A percentile compares a stretch with the other conserved stretches of the same genome.
Conservation (phyloP, 306 rosid species). For the Medicago lupulina region DNA sequence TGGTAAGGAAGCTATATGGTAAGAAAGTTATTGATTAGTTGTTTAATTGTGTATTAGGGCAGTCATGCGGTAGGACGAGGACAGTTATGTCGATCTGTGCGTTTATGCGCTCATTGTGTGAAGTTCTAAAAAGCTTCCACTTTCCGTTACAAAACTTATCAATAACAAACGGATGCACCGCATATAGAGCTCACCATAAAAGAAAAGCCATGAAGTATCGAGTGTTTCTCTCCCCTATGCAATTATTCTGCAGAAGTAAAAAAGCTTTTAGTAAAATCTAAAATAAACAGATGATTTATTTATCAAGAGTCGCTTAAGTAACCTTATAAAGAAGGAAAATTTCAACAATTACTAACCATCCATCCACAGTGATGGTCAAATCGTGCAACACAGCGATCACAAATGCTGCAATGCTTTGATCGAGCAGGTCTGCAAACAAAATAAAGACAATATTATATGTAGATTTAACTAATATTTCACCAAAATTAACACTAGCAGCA, state of each 20-base stretch:
- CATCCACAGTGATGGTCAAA: constrained; percentile 99
- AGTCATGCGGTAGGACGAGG: not conserved
- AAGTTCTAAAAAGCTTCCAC: not conserved
- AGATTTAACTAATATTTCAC: constrained; percentile 24
- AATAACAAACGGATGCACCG: constrained; percentile 30
- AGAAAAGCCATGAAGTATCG: constrained; percentile 88
- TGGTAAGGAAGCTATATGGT: constrained; percentile 4
- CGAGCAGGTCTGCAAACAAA: constrained; percentile 86
- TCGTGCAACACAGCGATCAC: constrained; percentile 89
- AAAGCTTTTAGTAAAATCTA: constrained; percentile 39
- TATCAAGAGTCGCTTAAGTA: constrained; percentile 14
- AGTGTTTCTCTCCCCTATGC: constrained; percentile 93
- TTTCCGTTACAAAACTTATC: not conserved
- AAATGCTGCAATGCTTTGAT: constrained; percentile 97
- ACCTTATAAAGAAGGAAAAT: constrained; percentile 14
- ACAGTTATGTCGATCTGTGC: not conserved
- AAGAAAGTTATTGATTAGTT: not conserved
- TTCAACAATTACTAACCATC: constrained; percentile 66
- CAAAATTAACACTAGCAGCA: constrained; percentile 4
- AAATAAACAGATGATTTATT: constrained; percentile 20
- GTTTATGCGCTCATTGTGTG: not conserved
- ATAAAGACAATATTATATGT: constrained; percentile 15
- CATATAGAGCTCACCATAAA: constrained; percentile 76
- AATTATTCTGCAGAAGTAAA: constrained; percentile 80
- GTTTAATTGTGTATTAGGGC: not conserved